Evolutionary conservation across 768 basidiomycete genomes (phyloP).

Genomic region (Tulasnella calospora): DNA sequence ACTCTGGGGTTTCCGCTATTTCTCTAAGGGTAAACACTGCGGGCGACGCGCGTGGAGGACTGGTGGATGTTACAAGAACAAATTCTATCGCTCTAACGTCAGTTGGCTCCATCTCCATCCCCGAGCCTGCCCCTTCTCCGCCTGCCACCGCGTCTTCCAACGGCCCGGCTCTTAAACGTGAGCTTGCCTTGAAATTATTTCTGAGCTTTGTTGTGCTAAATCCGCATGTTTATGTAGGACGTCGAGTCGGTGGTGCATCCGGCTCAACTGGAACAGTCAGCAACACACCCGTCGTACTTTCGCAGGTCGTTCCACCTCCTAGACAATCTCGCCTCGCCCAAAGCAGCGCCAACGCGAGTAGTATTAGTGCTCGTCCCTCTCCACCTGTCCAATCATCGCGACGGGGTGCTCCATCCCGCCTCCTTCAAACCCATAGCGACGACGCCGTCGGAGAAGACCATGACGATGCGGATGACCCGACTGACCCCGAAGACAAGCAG

Average conservation of each 20-base stretch:
- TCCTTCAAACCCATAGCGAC: constrained; percentile 41
- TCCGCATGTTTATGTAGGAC: background rate
- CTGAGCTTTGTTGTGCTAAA: background rate
- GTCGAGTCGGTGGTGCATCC: background rate
- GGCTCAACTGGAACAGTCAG: constrained; percentile 13
- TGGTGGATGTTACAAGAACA: background rate
- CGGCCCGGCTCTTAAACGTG: constrained; percentile 17
- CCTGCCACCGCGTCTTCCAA: background rate
- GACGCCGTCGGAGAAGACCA: constrained; percentile 37
- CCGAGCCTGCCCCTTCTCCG: constrained; percentile 6
- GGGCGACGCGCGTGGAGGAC: background rate
- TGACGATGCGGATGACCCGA: constrained; percentile 38
- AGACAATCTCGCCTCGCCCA: constrained; percentile 23
- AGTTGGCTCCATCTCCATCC: background rate
- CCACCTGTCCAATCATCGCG: constrained; percentile 34
- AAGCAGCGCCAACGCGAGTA: background rate
- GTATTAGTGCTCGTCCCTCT: constrained; percentile 36
- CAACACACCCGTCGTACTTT: constrained; percentile 23
- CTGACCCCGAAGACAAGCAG: constrained; percentile 54
- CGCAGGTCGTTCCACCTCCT: constrained; percentile 24
- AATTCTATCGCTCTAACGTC: background rate
- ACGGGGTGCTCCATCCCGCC: constrained; percentile 38
- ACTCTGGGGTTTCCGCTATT: constrained; percentile 30
- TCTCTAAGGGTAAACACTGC: constrained; percentile 9
- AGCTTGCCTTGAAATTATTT: background rate